A percentile compares a stretch with the other conserved stretches of the same genome.
Conservation (phyloP, 176 grass and related monocot species). For the bread wheat (Triticum aestivum) region DNA sequence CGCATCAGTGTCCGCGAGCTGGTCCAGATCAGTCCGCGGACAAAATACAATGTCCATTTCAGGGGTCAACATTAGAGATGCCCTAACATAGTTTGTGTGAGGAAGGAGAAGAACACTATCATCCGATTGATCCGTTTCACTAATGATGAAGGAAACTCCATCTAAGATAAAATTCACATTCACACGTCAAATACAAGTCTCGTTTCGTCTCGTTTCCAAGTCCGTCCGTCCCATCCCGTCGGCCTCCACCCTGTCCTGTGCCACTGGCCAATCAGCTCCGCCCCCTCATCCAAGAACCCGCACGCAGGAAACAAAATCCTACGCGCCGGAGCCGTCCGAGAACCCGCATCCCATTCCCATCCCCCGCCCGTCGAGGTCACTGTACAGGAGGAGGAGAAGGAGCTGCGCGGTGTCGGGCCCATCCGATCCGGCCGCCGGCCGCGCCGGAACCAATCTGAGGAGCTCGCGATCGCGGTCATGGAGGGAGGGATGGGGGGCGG, state of each 20-base stretch:
- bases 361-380: no score
- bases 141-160: no score
- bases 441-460: slow-evolving; percentile 13
- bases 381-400: background rate
- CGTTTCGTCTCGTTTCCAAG: background rate
- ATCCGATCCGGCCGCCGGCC: background rate
- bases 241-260: background rate
- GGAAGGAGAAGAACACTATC: no score
- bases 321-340: background rate
- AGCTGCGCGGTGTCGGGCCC: background rate
- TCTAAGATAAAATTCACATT: no score
- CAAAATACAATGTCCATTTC: no score
- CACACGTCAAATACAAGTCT: no score
- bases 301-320: background rate
- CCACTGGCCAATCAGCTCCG: background rate
- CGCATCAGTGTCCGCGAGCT: no score
- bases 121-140: no score
- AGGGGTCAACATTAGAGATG: no score
- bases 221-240: background rate
- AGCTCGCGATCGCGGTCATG: background rate
- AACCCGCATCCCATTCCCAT: no score
- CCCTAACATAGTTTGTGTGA: no score
- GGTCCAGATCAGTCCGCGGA: no score
- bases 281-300: background rate
- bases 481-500: slow-evolving; percentile 12